phyloP scores from a whole-genome alignment of 1,139 yeast species.

The Geotrichum klebahnii region DNA sequence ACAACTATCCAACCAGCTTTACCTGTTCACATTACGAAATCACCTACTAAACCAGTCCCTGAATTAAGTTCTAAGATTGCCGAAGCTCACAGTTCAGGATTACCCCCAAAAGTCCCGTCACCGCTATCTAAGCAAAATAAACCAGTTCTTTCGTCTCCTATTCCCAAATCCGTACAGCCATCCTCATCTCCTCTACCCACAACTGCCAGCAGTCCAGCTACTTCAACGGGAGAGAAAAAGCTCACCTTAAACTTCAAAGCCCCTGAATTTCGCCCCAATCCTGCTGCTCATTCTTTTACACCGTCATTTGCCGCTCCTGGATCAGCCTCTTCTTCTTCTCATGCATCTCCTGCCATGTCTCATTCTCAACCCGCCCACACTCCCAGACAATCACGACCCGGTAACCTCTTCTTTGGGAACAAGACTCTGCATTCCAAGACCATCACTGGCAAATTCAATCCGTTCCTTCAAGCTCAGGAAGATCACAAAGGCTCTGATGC shows the following conservation, averaged over 20 bases:
- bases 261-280: conserved; percentile 64
- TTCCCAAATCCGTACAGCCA: conserved; percentile 5
- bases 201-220: conserved; percentile 15
- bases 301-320: conserved; percentile 44
- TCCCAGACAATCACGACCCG: conserved; percentile 17
- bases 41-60: conserved; percentile 23
- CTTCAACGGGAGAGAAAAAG: conserved; percentile 22
- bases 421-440: conserved; percentile 49
- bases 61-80: conserved; percentile 16
- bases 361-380: conserved; percentile 18
- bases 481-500: conserved; percentile 38
- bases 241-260: conserved; percentile 53
- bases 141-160: conserved; percentile 1
- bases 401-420: conserved; percentile 45
- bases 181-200: conserved; percentile 14
- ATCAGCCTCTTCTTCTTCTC: conserved; percentile 18
- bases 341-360: conserved; percentile 23
- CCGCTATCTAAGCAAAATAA: conserved; percentile 16
- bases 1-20: conserved; percentile 13
- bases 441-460: conserved; percentile 50
- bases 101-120: conserved; percentile 19
- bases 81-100: conserved; percentile 17
- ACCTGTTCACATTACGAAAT: conserved; percentile 28
- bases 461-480: conserved; percentile 45
- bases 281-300: conserved; percentile 67